phyloP scores from a whole-genome alignment of 345 rosid species.

The Litchi chinensis region DNA sequence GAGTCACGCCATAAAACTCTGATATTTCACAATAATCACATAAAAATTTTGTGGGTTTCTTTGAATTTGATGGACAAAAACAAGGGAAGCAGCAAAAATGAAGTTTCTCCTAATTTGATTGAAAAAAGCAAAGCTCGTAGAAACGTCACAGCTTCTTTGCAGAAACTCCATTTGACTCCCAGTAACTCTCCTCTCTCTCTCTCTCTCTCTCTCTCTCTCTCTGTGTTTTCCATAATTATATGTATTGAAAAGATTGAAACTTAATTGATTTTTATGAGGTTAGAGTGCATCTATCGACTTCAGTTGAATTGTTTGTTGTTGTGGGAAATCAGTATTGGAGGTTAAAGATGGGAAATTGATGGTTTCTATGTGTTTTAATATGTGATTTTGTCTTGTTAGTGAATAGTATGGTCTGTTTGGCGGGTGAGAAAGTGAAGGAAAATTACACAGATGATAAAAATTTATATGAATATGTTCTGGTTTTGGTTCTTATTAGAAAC shows the following conservation, averaged over 20 bases:
- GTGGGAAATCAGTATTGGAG: not conserved
- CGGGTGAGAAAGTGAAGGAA: not conserved
- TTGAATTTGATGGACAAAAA: slow-evolving; percentile 42
- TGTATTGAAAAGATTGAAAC: not conserved
- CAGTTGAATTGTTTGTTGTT: not conserved
- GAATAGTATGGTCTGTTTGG: not conserved
- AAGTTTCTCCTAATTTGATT: slow-evolving; percentile 31
- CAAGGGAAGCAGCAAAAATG: slow-evolving; percentile 24
- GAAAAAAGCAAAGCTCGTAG: slow-evolving; percentile 34
- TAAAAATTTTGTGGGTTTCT: not conserved
- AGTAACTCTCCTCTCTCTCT: slow-evolving; percentile 32
- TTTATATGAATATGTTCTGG: not conserved
- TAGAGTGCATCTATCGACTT: no score
- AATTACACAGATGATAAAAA: not conserved
- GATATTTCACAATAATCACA: not conserved
- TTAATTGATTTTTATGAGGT: not conserved
- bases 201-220: not conserved
- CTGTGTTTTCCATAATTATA: not conserved
- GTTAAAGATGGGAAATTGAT: not conserved
- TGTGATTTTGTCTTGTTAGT: not conserved
- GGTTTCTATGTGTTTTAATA: not conserved
- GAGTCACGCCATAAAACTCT: not conserved
- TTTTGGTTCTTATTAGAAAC: not conserved
- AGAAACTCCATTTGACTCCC: slow-evolving; percentile 49
- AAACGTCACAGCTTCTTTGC: slow-evolving; percentile 35